Evolutionary conservation across 2,329 filamentous ascomycete species (phyloP), one percentile per base, ranked within the genome.

Genomic region (Cadophora luteo-olivacea): DNA sequence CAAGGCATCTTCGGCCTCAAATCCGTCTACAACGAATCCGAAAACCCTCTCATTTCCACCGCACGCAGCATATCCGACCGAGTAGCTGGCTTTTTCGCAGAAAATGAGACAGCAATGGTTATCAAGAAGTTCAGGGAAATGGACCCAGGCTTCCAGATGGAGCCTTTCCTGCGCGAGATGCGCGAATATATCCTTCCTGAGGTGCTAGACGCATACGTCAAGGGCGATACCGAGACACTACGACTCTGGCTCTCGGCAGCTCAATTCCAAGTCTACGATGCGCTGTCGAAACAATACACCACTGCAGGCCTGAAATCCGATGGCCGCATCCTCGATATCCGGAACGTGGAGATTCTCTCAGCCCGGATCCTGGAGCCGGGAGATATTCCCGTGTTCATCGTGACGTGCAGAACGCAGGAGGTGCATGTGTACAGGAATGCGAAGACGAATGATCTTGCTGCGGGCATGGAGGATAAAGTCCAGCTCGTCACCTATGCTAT

Each of bases 401-500:
- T 99, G 74, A 97, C 94, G 70, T 97, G 94, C 83, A 87, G 96
- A 72, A 97, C 96, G 12, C 96, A 99, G 80, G 96, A 99, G 81
- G 94, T 99, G 12, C 96, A 99, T 78, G 94, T 98, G 19, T 99
- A 97, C 84, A 89, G 92, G 71, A 97, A 98, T 73, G 89, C 91
- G 68, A 98, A 99, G 86, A 91, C 91, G 0, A 91, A 91, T 72
- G 86, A 97, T 80, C 87, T 99, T 60, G 94, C 95, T 3, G 95
- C 95, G 14, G 96, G 96, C 54, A 98, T 97, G 94, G 96, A 99
- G 81, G 96, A 99, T 82, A 97, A 94, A 83, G 96, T 99, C 29
- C 96, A 99, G 82, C 90, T 97, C 74, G 96, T 99, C 74, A 98
- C 96, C 1, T 99, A 99, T 78, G 96, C 95, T 72, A 98, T 99